These are phyloP conservation scores for Przewalskia tangutica DNA, from an alignment of 257 asterid species.

Conservation along the genomic window DNA sequence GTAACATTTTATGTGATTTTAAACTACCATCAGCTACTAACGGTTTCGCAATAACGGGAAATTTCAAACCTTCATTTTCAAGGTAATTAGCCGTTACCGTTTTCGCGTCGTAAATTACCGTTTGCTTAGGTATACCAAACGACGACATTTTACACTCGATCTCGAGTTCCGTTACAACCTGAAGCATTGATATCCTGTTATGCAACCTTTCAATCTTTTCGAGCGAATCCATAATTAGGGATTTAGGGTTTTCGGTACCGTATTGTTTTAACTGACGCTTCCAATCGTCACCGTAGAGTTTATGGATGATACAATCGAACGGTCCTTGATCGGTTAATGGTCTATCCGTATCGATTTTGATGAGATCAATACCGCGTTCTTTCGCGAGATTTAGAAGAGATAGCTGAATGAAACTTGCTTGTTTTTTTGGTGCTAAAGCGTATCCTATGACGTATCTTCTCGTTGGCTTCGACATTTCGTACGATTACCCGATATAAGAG, in stretches of 20 bases:
- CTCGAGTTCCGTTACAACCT: constrained; percentile 40
- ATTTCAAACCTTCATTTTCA: constrained; percentile 36
- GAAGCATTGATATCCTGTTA: constrained; percentile 65
- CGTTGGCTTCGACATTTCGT: constrained; percentile 24
- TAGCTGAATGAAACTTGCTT: constrained; percentile 47
- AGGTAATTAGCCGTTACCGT: constrained; percentile 27
- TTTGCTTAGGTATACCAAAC: constrained; percentile 58
- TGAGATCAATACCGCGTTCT: constrained; percentile 55
- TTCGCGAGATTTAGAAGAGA: constrained; percentile 51
- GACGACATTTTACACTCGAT: constrained; percentile 24
- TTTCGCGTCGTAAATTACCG: constrained; percentile 32
- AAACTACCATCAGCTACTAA: constrained; percentile 68
- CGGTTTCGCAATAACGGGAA: constrained; percentile 67
- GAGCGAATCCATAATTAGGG: constrained; percentile 49
- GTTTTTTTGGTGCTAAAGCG: constrained; percentile 71
- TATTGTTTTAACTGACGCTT: constrained; percentile 41
- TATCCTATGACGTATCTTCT: constrained; percentile 50
- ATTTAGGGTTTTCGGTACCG: constrained; percentile 33
- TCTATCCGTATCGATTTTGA: constrained; percentile 45
- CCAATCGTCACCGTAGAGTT: constrained; percentile 57
- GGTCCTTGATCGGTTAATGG: constrained; percentile 58
- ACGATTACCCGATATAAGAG: background rate
- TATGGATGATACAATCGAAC: constrained; percentile 60
- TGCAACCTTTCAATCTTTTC: constrained; percentile 57
- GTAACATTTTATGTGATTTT: constrained; percentile 58